Evolutionary conservation across 495 filamentous ascomycete genomes (phyloP).

Genomic region (Penicillium macrosclerotiorum): DNA sequence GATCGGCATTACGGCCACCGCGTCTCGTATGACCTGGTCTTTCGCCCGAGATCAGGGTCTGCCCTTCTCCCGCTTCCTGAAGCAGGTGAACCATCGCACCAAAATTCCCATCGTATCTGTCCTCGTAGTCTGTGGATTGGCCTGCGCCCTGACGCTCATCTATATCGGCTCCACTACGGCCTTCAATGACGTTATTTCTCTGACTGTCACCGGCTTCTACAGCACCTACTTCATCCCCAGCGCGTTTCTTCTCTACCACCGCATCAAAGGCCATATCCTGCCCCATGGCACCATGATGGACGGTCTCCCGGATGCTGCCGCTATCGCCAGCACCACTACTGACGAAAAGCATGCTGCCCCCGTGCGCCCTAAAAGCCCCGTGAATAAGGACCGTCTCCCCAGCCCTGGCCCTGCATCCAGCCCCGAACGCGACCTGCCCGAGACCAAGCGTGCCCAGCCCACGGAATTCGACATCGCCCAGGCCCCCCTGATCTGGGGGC

Average conservation of each 20-base stretch:
- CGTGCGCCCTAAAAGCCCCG: conserved; percentile 13
- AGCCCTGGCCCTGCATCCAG: conserved; percentile 5
- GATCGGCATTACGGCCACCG: conserved; percentile 39
- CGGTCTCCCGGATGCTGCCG: conserved; percentile 13
- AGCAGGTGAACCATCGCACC: conserved; percentile 25
- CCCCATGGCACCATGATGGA: conserved; percentile 29
- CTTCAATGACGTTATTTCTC: conserved; percentile 48
- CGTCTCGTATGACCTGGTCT: conserved; percentile 53
- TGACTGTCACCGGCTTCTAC: conserved; percentile 41
- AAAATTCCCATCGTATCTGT: conserved; percentile 38
- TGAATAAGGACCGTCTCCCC: conserved; percentile 6
- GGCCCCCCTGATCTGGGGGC: conserved; percentile 34
- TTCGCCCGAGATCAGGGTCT: conserved; percentile 51
- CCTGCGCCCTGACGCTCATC: conserved; percentile 46
- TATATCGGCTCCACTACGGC: conserved; percentile 48
- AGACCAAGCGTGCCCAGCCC: conserved; percentile 6
- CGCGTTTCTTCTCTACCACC: conserved; percentile 38
- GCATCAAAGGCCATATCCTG: conserved; percentile 24
- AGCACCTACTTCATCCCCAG: conserved; percentile 42
- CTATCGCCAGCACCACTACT: conserved; percentile 1
- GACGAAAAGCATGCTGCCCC: conserved; percentile 14
- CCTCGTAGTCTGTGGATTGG: conserved; percentile 30
- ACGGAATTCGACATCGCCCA: conserved; percentile 20
- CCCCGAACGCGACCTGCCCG: conserved; percentile 16
- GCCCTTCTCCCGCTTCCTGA: conserved; percentile 38